Conservation (phyloP, 108 stramenopile species). For the Pseudonitzschia multiseries region DNA sequence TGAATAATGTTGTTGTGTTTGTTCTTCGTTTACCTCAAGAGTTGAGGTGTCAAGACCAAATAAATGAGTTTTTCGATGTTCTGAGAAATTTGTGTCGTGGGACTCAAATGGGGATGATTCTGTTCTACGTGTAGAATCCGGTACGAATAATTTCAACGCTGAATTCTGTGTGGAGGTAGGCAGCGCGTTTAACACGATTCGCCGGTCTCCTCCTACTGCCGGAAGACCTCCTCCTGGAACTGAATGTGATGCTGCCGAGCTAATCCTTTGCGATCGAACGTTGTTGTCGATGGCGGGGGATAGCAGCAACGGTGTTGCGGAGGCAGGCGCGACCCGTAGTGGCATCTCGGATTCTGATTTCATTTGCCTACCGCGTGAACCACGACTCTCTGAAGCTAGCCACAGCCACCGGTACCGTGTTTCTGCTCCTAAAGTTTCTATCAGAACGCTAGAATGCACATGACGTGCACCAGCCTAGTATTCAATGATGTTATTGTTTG, state of each 20-base stretch:
- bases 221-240: not conserved
- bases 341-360: slow-evolving; percentile 4
- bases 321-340: slow-evolving; percentile 13
- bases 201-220: not conserved
- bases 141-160: not conserved
- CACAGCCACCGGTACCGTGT: not conserved
- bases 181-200: slow-evolving; percentile 13
- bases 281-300: not conserved
- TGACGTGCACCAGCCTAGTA: not conserved
- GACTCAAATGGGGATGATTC: slow-evolving; percentile 8
- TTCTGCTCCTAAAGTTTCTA: slow-evolving; percentile 9
- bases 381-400: not conserved
- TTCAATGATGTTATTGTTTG: not conserved
- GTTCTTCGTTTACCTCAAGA: not conserved
- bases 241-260: not conserved
- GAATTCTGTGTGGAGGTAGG: slow-evolving; percentile 6
- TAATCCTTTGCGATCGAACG: not conserved
- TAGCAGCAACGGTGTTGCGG: slow-evolving; percentile 3
- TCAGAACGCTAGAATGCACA: slow-evolving; percentile 11
- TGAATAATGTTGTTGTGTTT: slow-evolving; percentile 5
- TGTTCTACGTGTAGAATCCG: not conserved
- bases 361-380: slow-evolving; percentile 7
- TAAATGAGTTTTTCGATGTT: slow-evolving; percentile 17
- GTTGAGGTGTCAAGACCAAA: not conserved
- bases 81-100: slow-evolving; percentile 18